Base-by-base conservation (phyloP, 1,284 basidiomycete species). In the Apiotrichum montevideense region DNA sequence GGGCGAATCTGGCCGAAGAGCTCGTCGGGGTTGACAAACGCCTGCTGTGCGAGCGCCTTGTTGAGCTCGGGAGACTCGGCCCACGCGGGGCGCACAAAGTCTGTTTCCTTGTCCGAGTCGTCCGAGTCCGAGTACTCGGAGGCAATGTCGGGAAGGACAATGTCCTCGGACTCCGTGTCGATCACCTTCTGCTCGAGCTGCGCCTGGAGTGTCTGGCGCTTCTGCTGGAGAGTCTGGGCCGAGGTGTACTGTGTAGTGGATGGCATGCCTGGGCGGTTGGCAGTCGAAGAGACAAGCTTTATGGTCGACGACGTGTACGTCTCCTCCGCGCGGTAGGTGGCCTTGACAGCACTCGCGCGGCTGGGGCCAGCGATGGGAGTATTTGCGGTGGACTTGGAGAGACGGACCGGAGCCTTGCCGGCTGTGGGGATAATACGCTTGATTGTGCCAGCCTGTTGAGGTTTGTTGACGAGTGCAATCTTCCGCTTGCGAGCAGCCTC, bases 121-220 rank as follows among this genome's bases (percentile, higher is more conserved):
- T 92, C 93, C 4, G 91, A 94, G 75, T 96, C 88, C 3, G 91
- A 95, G 74, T 96, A 96, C 76, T 96, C 93, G 75, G 88, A 92
- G 63, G 90, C 87, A 67, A 95, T 91, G 56, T 96, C 93, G 0
- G 93, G 92, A 39, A 97, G 79, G 64, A 92, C 71, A 35, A 73
- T 93, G 63, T 82, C 85, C 72, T 73, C 80, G 62, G 66, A 71
- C 72, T 72, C 80, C 62, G 65, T 70, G 54, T 72, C 67, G 29
- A 59, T 54, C 8, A 71, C 75, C 61, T 79, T 78, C 65, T 81
- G 83, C 44, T 82, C 82, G 54, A 71, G 64, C 57, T 70, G 75
- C 41, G 61, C 63, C 59, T 74, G 74, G 32, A 73, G 66, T 1
- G 67, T 66, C 43, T 75, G 65, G 51, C 79, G 67, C 21, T 69